phyloP scores from a whole-genome alignment of 1,139 yeast species.

The Saccharomyces pastorianus region DNA sequence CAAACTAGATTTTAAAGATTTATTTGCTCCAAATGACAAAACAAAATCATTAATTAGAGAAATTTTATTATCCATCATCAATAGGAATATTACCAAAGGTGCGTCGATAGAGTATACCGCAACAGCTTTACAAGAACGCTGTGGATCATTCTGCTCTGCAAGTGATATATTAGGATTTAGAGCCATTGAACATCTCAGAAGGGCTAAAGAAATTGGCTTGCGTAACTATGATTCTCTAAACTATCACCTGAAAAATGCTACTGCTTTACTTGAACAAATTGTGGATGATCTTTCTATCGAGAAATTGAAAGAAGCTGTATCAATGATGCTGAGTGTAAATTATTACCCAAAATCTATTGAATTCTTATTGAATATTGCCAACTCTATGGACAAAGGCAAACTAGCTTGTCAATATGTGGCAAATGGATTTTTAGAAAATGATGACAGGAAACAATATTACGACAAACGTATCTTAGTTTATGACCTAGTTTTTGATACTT shows the following conservation, averaged over 20 bases:
- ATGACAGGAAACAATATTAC: conserved; percentile 39
- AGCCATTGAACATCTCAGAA: conserved; percentile 84
- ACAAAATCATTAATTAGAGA: conserved; percentile 75
- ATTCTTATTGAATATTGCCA: conserved; percentile 69
- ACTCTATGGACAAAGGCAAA: conserved; percentile 55
- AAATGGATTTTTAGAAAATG: conserved; percentile 43
- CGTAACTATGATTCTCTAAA: conserved; percentile 63
- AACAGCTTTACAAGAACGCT: conserved; percentile 77
- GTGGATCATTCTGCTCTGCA: conserved; percentile 91
- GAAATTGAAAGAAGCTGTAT: conserved; percentile 71
- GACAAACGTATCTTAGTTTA: conserved; percentile 54
- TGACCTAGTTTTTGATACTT: conserved; percentile 62
- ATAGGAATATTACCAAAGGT: conserved; percentile 83
- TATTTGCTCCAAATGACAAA: conserved; percentile 58
- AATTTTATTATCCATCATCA: conserved; percentile 78
- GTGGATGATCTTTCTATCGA: conserved; percentile 72
- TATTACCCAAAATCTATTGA: conserved; percentile 83
- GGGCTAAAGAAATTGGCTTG: conserved; percentile 69
- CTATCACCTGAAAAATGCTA: conserved; percentile 68
- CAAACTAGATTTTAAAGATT: conserved; percentile 60
- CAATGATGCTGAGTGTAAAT: conserved; percentile 67
- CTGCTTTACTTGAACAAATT: conserved; percentile 69
- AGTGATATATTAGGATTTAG: conserved; percentile 90
- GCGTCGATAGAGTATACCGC: conserved; percentile 89
- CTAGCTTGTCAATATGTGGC: conserved; percentile 46